Base-by-base conservation (phyloP, 768 basidiomycete genomes). In the Xerocomus spinulosus region DNA sequence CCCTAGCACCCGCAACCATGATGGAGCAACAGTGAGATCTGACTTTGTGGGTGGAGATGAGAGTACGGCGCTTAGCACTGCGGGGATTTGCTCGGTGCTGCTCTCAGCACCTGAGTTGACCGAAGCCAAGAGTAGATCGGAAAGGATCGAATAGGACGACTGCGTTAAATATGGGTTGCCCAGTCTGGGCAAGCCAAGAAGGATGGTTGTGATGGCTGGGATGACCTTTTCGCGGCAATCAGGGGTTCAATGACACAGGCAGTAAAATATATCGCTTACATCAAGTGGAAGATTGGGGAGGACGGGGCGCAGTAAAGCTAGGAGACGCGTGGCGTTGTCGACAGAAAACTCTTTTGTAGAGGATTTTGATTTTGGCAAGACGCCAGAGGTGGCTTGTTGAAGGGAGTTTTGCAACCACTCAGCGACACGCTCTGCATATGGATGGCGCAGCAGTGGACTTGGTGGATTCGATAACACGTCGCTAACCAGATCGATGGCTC, bases 131-230 rank as follows among this genome's bases (percentile, higher is more conserved):
- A 97, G 83, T 5, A 98, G 75, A 54, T 86, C 85, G 26, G 93
- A 83, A 53, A 99, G 76, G 40, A 94, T 78, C 32, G 87, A 83
- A 64, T 94, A 97, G 25, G 88, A 77, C 13, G 89, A 82, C 66
- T 93, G 85, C 1, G 94, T 87, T 35, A 99, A 77, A 65, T 93
- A 96, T 18, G 87, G 80, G 56, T 90, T 92, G 32, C 87, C 88
- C 8, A 95, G 76, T 47, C 90, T 85, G 17, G 95, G 92, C 26
- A 97, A 80, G 20, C 79, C 73, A 6, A 97, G 81, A 23, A 98
- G 79, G 18, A 81, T 70, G 17, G 78, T 74, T 18, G 83, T 83
- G 42, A 96, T 78, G 5, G 73, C 53, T 10, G 89, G 79, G 28
- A 94, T 75, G 29, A 81, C 76, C 93, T 97, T 61, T 41, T 29